A percentile compares a stretch with the other conserved stretches of the same genome.
Evolutionary conservation across 192 early-diverging fungal genomes (phyloP).

Genomic region (Lunasporangiospora selenospora): DNA sequence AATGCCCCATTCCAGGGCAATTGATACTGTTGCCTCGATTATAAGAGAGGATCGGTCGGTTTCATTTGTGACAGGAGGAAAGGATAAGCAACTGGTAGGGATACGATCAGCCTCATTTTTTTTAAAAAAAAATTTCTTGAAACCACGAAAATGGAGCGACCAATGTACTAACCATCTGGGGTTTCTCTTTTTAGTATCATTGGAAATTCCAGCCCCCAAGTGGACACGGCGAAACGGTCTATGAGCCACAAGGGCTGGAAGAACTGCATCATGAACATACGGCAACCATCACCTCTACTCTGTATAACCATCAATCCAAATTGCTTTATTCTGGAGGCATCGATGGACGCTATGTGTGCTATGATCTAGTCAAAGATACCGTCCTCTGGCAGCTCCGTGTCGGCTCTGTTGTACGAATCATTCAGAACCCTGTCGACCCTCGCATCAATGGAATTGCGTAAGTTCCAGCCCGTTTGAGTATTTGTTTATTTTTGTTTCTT

Average conservation of each 20-base stretch:
- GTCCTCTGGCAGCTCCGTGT: neutral
- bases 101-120: too few species aligned
- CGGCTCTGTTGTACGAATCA: constrained; percentile 5
- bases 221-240: neutral
- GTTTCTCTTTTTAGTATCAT: constrained; percentile 11
- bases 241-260: neutral
- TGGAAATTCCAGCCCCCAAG: constrained; percentile 15
- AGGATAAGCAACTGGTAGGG: constrained; percentile 15
- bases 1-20: constrained; percentile 9
- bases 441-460: constrained; percentile 27
- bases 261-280: constrained; percentile 7
- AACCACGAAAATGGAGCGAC: too few species aligned
- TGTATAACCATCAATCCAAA: constrained; percentile 17
- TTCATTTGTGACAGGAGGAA: constrained; percentile 28
- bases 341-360: constrained; percentile 14
- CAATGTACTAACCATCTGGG: too few species aligned
- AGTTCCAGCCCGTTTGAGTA: neutral
- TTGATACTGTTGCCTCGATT: constrained; percentile 7
- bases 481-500: neutral
- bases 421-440: constrained; percentile 24
- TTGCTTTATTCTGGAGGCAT: constrained; percentile 13
- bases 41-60: constrained; percentile 11
- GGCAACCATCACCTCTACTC: neutral
- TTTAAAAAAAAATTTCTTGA: neutral
- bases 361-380: constrained; percentile 5